These are phyloP conservation scores for Rutstroemia sydowiana DNA, from an alignment of 2,329 filamentous ascomycete species.

Conservation along the genomic window DNA sequence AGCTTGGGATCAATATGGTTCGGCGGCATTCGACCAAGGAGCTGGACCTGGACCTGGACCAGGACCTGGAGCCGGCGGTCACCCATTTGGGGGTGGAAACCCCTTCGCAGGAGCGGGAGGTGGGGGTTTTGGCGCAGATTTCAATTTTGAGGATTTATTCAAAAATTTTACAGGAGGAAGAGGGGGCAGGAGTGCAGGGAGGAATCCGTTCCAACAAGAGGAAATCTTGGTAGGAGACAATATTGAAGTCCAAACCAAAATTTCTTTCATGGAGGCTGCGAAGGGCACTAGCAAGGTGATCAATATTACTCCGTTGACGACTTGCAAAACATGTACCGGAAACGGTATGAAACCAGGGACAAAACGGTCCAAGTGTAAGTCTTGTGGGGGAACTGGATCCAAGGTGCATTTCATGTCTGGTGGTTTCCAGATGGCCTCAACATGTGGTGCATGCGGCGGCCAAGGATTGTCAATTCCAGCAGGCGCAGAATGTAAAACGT, in stretches of 20 bases:
- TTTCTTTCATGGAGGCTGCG: constrained; percentile 93
- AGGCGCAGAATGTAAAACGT: constrained; percentile 73
- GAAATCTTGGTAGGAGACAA: constrained; percentile 85
- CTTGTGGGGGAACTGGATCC: constrained; percentile 80
- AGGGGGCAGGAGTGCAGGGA: constrained; percentile 39
- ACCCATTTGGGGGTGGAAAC: constrained; percentile 56
- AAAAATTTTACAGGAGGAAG: constrained; percentile 59
- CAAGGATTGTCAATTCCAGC: constrained; percentile 68
- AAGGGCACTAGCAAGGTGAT: constrained; percentile 89
- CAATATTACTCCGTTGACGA: constrained; percentile 69
- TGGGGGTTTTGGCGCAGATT: constrained; percentile 67
- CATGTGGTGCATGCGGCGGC: constrained; percentile 75
- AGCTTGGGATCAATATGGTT: constrained; percentile 84
- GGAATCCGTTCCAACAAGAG: constrained; percentile 67
- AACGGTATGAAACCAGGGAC: constrained; percentile 78
- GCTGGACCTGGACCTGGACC: constrained; percentile 47
- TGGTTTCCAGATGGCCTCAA: constrained; percentile 93
- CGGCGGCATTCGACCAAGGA: constrained; percentile 77
- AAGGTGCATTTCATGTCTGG: constrained; percentile 84
- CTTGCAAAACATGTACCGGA: constrained; percentile 77
- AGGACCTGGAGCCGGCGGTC: constrained; percentile 49
- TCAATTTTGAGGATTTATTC: constrained; percentile 96
- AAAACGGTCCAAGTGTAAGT: constrained; percentile 64
- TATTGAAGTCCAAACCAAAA: constrained; percentile 87
- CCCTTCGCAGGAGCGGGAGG: constrained; percentile 48